Conservation (phyloP, 768 basidiomycete genomes). For the Leccinum ochraceum region DNA sequence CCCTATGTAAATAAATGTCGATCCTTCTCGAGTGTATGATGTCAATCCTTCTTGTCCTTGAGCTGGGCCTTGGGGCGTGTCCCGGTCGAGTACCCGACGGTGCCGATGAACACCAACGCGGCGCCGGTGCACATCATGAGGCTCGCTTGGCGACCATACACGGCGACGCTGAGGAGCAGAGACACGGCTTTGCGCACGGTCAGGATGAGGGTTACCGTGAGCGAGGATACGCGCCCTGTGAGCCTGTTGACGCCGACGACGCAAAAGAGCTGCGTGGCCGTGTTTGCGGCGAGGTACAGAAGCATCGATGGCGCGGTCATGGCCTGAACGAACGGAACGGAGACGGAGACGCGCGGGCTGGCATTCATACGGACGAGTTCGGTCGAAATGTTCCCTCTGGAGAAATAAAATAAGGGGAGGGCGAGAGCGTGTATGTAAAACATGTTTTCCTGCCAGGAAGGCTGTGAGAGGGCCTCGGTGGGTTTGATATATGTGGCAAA, state of each 20-base stretch:
- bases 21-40: constrained; percentile 6
- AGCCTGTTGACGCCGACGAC: constrained; percentile 86
- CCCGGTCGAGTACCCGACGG: constrained; percentile 60
- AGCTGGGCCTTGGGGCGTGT: constrained; percentile 3
- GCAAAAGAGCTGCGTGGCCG: constrained; percentile 82
- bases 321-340: constrained; percentile 12
- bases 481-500: constrained; percentile 48
- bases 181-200: constrained; percentile 82
- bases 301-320: constrained; percentile 57
- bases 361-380: constrained; percentile 17
- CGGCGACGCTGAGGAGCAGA: constrained; percentile 65
- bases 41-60: constrained; percentile 31
- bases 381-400: constrained; percentile 49
- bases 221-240: constrained; percentile 70
- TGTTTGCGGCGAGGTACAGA: constrained; percentile 70
- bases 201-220: constrained; percentile 78
- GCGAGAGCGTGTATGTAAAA: constrained; percentile 88
- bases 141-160: constrained; percentile 43
- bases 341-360: constrained; percentile 17
- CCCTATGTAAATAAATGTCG: not conserved
- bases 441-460: constrained; percentile 85
- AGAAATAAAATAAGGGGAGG: constrained; percentile 72
- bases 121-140: constrained; percentile 71
- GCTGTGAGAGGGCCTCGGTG: constrained; percentile 23
- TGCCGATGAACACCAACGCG: constrained; percentile 66